A percentile compares a stretch with the other conserved stretches of the same genome.
phyloP scores from a whole-genome alignment of 805 yeast genomes.

The Cyberlindnera suaveolens region DNA sequence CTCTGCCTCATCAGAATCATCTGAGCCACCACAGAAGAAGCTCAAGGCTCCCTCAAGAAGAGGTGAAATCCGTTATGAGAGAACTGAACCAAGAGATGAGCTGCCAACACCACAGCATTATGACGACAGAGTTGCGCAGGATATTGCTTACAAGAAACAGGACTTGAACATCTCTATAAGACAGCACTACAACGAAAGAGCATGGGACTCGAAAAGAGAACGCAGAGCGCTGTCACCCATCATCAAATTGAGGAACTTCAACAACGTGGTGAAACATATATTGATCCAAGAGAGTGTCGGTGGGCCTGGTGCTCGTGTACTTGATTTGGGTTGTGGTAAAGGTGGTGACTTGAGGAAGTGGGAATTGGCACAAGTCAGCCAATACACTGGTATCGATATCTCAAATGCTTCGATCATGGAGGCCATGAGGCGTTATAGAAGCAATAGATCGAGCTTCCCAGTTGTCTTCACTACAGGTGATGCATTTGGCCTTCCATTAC shows the following conservation, averaged over 20 bases:
- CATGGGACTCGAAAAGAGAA: conserved; percentile 56
- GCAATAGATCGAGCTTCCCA: conserved; percentile 57
- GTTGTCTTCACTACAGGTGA: conserved; percentile 90
- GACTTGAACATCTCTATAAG: conserved; percentile 60
- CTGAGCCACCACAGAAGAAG: conserved; percentile 6
- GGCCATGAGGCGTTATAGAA: conserved; percentile 67
- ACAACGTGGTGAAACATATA: conserved; percentile 86
- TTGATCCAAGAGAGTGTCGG: conserved; percentile 64
- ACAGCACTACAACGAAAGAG: conserved; percentile 80
- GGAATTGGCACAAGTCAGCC: conserved; percentile 64
- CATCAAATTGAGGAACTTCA: conserved; percentile 79
- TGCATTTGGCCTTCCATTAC: conserved; percentile 69
- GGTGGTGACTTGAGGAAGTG: conserved; percentile 96
- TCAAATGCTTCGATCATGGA: conserved; percentile 84
- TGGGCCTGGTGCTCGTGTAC: conserved; percentile 43
- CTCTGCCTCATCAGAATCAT: not conserved
- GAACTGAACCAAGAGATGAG: not conserved
- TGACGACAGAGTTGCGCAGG: conserved; percentile 7
- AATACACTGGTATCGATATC: conserved; percentile 86
- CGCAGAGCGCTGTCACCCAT: conserved; percentile 75
- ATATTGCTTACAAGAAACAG: conserved; percentile 27
- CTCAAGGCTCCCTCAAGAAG: conserved; percentile 15
- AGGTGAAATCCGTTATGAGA: conserved; percentile 3
- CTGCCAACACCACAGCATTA: not conserved
- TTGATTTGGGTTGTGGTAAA: conserved; percentile 95